A percentile compares a stretch with the other conserved stretches of the same genome.
Conservation (phyloP, 140 eudicot species). For the Oenanthe javanica region DNA sequence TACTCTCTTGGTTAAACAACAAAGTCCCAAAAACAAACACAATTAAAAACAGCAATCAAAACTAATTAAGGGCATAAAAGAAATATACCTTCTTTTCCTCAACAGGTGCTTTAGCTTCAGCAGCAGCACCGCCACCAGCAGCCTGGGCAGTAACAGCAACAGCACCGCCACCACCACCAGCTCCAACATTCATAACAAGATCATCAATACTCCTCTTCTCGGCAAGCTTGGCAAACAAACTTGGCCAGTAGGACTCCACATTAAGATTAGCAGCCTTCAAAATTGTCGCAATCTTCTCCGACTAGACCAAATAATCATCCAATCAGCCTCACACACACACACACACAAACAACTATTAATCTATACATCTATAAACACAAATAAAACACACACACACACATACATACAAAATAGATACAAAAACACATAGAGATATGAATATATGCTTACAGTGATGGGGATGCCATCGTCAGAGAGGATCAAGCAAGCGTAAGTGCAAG, state of each 20-base stretch:
- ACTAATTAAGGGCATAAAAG: neutral
- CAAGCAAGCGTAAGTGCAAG: conserved; percentile 14
- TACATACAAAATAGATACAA: no score
- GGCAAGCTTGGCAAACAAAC: conserved; percentile 20
- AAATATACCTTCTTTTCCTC: conserved; percentile 4
- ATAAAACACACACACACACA: neutral
- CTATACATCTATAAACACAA: no score
- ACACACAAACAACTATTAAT: no score
- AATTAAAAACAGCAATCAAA: no score
- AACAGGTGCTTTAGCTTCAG: conserved; percentile 8
- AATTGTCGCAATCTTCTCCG: conserved; percentile 2
- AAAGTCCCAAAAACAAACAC: neutral
- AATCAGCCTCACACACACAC: no score
- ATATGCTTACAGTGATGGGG: conserved; percentile 8
- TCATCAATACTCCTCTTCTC: conserved; percentile 15
- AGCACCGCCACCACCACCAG: conserved; percentile 13
- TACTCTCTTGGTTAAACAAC: neutral
- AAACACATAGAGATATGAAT: neutral
- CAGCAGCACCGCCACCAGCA: conserved; percentile 10
- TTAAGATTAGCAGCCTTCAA: conserved; percentile 7
- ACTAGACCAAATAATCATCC: neutral
- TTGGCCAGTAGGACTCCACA: conserved; percentile 15
- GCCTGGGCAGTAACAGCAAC: conserved; percentile 10
- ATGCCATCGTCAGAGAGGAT: conserved; percentile 17
- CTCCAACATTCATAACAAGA: conserved; percentile 9